Base-by-base conservation (phyloP, 78 protist genomes). In the Pigoraptor vietnamica region DNA sequence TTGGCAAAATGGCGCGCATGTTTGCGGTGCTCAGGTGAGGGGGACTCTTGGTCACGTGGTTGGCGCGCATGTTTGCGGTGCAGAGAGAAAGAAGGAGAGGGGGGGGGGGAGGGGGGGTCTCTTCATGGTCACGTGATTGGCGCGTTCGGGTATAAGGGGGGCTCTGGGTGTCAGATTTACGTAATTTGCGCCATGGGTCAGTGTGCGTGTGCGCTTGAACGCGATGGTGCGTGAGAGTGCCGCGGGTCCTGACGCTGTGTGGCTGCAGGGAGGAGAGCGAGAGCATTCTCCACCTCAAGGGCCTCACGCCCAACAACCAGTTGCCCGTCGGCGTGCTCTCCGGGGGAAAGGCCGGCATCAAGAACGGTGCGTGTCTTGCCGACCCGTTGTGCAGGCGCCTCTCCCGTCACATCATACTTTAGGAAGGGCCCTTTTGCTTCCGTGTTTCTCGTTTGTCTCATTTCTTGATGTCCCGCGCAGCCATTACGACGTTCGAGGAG, bases 241-340 rank as follows among this genome's bases (percentile, higher is more conserved):
- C n/a, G 29, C 24, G 35, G 23, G 83, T 24, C n/a, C 35, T 24
- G 83, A 40, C n/a, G n/a, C n/a, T n/a, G n/a, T n/a, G 67, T 14
- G 6, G 67, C 67, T 6, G 14, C 24, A 82, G 99, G 24, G 97
- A 98, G 91, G 98, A 98, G 91, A 14, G 94, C 35, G 99, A 98
- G 37, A 90, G 98, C 48, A 92, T 97, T 48, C 92, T 97, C 92
- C 83, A 90, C 92, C 96, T 98, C 86, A 97, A 97, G 96, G 95
- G 95, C n/a, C 95, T 98, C 25, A 89, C 95, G 25, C 92, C 97
- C 36, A 95, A 93, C 19, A 40, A 94, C 81, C 88, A 84, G 39
- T 86, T 98, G 55, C 99, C 98, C 24, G 90, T 81, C 34, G 99
- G 99, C 81, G 40, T 97, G 0, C 92, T 98, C 14, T 39, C 92